Conservation (phyloP, 164 flowering plant species). For the Macadamia integrifolia region DNA sequence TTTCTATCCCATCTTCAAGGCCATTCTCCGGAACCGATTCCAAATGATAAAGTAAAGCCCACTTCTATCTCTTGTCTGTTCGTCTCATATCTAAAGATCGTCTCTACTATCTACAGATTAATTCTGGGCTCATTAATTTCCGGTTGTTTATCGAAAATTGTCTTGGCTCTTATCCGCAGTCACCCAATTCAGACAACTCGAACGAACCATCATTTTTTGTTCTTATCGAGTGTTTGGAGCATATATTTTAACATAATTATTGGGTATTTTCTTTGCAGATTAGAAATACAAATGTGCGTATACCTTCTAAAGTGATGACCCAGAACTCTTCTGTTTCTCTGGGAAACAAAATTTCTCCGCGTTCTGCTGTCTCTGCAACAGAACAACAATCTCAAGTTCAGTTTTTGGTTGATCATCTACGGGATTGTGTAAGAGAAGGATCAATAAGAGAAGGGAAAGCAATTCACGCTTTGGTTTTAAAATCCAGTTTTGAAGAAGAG, state of each 20-base stretch:
- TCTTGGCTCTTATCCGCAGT: too few species aligned
- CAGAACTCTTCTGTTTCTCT: constrained; percentile 6
- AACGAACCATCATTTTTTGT: too few species aligned
- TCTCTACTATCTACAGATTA: too few species aligned
- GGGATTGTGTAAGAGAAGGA: constrained; percentile 26
- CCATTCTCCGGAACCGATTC: background rate
- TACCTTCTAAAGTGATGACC: constrained; percentile 7
- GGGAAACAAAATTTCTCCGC: constrained; percentile 5
- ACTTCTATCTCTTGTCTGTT: background rate
- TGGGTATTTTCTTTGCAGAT: constrained; percentile 11
- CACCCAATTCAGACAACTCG: too few species aligned
- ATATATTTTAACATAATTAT: too few species aligned
- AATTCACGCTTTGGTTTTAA: constrained; percentile 41
- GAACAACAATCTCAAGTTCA: constrained; percentile 12
- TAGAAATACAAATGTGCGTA: constrained; percentile 6
- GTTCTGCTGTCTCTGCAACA: constrained; percentile 1
- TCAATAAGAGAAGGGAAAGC: constrained; percentile 29
- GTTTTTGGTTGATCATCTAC: constrained; percentile 32
- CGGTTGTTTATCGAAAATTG: too few species aligned
- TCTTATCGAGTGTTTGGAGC: too few species aligned
- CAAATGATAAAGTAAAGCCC: background rate
- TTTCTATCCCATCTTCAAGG: background rate
- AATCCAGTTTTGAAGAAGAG: constrained; percentile 24
- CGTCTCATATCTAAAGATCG: too few species aligned
- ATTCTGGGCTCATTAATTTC: too few species aligned